phyloP scores from a whole-genome alignment of 2,329 filamentous ascomycete species.

The Cladosporium oxysporum region DNA sequence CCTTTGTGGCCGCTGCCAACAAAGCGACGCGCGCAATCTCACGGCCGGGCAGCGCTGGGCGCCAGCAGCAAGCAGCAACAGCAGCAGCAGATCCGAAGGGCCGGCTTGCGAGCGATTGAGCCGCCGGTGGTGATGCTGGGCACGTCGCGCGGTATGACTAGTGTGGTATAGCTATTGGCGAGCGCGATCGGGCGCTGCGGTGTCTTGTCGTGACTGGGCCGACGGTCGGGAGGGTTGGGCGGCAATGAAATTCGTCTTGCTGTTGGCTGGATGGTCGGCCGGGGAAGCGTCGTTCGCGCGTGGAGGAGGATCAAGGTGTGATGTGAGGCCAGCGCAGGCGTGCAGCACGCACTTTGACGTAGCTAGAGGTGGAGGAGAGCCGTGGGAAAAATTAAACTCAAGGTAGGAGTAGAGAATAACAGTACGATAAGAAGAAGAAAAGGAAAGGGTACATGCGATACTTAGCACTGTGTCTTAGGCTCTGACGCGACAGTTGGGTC shows the following conservation, averaged over 20 bases:
- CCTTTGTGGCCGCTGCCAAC: constrained; percentile 15
- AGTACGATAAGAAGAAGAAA: background rate
- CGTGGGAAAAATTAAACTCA: background rate
- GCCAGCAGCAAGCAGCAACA: constrained; percentile 5
- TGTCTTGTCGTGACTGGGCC: constrained; percentile 17
- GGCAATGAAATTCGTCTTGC: background rate
- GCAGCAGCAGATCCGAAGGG: constrained; percentile 3
- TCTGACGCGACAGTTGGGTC: background rate
- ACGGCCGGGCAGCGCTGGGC: constrained; percentile 2
- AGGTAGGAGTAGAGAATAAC: background rate
- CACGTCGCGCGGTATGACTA: constrained; percentile 12
- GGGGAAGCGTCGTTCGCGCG: constrained; percentile 13
- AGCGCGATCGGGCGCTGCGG: constrained; percentile 6
- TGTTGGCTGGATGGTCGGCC: constrained; percentile 1
- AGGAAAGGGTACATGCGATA: background rate
- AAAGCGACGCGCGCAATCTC: constrained; percentile 16
- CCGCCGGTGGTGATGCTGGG: background rate
- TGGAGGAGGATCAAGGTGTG: background rate
- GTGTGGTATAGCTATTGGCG: constrained; percentile 16
- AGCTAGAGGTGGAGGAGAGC: background rate
- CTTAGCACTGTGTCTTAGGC: constrained; percentile 12
- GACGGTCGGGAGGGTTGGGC: constrained; percentile 9
- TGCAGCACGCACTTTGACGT: constrained; percentile 7
- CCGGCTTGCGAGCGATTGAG: background rate
- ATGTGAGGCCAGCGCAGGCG: constrained; percentile 6